These are phyloP conservation scores for Yamadazyma tumulicola DNA, from an alignment of 805 yeast species.

Conservation along the genomic window DNA sequence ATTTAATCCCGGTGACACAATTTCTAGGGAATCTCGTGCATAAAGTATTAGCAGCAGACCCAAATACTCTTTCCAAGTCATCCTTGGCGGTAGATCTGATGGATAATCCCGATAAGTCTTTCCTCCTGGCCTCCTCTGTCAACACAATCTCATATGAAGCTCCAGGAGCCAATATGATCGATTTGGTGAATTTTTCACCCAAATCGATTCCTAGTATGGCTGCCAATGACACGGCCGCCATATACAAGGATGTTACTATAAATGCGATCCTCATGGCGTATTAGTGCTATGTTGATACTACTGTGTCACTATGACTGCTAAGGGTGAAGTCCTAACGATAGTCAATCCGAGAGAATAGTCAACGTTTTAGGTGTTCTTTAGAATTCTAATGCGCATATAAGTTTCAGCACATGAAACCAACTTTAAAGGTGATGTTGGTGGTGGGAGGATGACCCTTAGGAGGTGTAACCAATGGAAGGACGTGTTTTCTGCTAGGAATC, in stretches of 20 bases:
- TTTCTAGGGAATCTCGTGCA: constrained; percentile 71
- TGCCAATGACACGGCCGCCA: constrained; percentile 27
- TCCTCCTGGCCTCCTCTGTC: constrained; percentile 88
- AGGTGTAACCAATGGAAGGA: too few relatives aligned
- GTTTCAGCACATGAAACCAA: too few relatives aligned
- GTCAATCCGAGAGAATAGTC: too few relatives aligned
- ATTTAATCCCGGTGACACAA: constrained; percentile 65
- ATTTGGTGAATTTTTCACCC: constrained; percentile 85
- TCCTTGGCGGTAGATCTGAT: constrained; percentile 43
- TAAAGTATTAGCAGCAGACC: constrained; percentile 67
- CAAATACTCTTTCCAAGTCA: constrained; percentile 69
- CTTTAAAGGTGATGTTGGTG: too few relatives aligned
- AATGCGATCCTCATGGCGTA: neutral
- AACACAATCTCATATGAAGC: constrained; percentile 83
- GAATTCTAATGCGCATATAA: too few relatives aligned
- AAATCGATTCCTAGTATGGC: constrained; percentile 86
- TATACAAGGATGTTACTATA: neutral
- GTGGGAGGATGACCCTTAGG: too few relatives aligned
- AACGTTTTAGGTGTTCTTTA: too few relatives aligned
- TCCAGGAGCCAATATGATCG: constrained; percentile 87
- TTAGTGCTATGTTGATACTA: too few relatives aligned
- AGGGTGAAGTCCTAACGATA: too few relatives aligned
- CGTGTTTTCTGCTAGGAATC: too few relatives aligned
- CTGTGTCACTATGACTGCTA: too few relatives aligned
- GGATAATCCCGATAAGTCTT: constrained; percentile 78